These are phyloP conservation scores for Linum lewisii DNA, from an alignment of 345 rosid species.

Conservation along the genomic window DNA sequence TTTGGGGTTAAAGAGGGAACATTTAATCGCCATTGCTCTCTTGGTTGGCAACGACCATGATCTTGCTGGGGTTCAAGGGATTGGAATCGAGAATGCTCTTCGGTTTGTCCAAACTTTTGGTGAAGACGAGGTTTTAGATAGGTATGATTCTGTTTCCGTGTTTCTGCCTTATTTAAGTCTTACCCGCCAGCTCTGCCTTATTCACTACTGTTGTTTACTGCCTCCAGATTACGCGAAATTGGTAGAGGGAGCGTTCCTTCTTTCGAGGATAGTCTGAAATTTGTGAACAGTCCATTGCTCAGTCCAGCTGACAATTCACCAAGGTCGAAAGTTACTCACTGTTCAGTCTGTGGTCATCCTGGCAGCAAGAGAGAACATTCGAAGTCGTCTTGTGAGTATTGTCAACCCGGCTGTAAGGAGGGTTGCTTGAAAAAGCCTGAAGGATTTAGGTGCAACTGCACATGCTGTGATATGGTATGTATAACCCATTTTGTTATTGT, in stretches of 20 bases:
- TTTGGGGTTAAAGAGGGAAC: constrained; percentile 71
- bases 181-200: background rate
- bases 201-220: constrained; percentile 8
- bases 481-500: background rate
- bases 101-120: constrained; percentile 48
- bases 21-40: constrained; percentile 73
- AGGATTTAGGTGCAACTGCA: constrained; percentile 63
- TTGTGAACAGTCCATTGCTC: constrained; percentile 19
- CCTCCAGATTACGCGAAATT: constrained; percentile 48
- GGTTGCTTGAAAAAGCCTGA: constrained; percentile 54
- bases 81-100: constrained; percentile 68
- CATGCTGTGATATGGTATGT: constrained; percentile 44
- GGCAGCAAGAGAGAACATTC: constrained; percentile 60
- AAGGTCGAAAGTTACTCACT: constrained; percentile 49
- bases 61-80: constrained; percentile 64
- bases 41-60: constrained; percentile 86
- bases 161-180: background rate
- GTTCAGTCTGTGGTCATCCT: constrained; percentile 89
- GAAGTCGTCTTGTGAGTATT: constrained; percentile 53
- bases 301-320: constrained; percentile 24
- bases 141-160: constrained; percentile 29
- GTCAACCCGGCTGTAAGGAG: constrained; percentile 24
- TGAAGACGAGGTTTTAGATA: constrained; percentile 57
- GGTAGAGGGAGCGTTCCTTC: constrained; percentile 32
- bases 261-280: constrained; percentile 22